These are phyloP conservation scores for Neodidymelliopsis sp. DNA, from an alignment of 2,329 filamentous ascomycete genomes.

Conservation along the genomic window DNA sequence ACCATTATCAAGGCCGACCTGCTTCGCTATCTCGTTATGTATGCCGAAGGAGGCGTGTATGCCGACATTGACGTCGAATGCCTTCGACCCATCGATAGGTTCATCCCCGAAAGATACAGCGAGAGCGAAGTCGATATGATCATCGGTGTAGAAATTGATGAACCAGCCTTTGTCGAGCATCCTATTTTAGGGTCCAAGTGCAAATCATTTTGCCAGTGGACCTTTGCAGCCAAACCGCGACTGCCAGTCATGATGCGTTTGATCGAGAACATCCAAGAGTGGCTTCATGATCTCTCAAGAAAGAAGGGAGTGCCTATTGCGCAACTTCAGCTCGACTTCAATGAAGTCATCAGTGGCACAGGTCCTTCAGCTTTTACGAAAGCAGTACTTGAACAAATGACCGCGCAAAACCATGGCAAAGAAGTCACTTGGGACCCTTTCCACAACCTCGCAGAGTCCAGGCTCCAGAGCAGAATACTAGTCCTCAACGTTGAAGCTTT, in stretches of 20 bases:
- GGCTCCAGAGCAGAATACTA: conserved; percentile 68
- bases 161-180: conserved; percentile 70
- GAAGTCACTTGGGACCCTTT: conserved; percentile 69
- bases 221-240: conserved; percentile 72
- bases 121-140: conserved; percentile 74
- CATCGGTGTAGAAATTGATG: conserved; percentile 74
- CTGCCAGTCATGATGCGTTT: conserved; percentile 73
- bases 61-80: conserved; percentile 68
- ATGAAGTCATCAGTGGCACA: conserved; percentile 76
- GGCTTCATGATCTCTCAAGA: conserved; percentile 67
- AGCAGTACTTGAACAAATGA: conserved; percentile 71
- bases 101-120: conserved; percentile 69
- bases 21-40: conserved; percentile 72
- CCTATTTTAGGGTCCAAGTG: conserved; percentile 73
- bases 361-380: conserved; percentile 74
- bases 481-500: conserved; percentile 76
- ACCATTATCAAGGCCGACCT: conserved; percentile 73
- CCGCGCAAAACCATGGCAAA: conserved; percentile 52
- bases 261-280: conserved; percentile 72
- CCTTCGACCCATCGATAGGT: conserved; percentile 61
- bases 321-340: conserved; percentile 72
- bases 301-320: conserved; percentile 66
- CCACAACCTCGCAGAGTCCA: conserved; percentile 71
- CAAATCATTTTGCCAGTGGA: conserved; percentile 77
- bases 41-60: conserved; percentile 69